Evolutionary conservation across 106 monocot genomes (phyloP).

Genomic region (Dioscorea zingiberensis): DNA sequence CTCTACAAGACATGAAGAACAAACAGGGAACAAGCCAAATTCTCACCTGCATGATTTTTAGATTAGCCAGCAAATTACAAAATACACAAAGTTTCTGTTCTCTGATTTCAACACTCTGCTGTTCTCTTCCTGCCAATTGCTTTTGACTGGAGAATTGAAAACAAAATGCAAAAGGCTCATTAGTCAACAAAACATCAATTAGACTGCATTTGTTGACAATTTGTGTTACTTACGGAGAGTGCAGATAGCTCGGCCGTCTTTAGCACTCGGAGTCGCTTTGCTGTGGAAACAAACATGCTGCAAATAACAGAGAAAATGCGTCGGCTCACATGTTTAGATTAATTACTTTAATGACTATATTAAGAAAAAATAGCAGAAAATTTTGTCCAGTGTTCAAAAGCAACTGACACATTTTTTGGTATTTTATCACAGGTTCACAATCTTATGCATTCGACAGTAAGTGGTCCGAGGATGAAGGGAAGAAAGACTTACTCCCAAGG

Average conservation of each 20-base stretch:
- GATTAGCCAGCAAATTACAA: neutral
- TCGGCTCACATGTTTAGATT: too few relatives aligned
- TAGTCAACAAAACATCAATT: neutral
- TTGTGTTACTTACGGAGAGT: neutral
- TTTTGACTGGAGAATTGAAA: neutral
- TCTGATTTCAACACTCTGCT: neutral
- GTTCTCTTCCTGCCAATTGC: neutral
- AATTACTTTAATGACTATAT: too few relatives aligned
- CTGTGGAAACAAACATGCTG: constrained; percentile 10
- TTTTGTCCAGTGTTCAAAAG: too few relatives aligned
- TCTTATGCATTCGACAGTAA: too few relatives aligned
- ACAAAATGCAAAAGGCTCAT: neutral
- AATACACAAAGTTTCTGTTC: neutral
- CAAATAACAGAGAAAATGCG: neutral
- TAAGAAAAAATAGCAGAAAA: too few relatives aligned
- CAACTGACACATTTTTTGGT: too few relatives aligned
- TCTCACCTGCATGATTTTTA: neutral
- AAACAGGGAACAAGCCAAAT: too few relatives aligned
- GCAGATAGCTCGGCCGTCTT: constrained; percentile 1
- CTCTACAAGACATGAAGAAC: too few relatives aligned
- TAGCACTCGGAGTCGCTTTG: constrained; percentile 7
- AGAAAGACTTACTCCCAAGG: constrained; percentile 81
- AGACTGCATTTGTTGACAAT: neutral
- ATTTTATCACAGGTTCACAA: too few relatives aligned
- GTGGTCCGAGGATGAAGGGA: too few relatives aligned